Percentiles rank a stretch among this genome's conserved stretches.
Evolutionary conservation across 2,329 filamentous ascomycete genomes (phyloP).

Genomic region (Curvularia spicifera): DNA sequence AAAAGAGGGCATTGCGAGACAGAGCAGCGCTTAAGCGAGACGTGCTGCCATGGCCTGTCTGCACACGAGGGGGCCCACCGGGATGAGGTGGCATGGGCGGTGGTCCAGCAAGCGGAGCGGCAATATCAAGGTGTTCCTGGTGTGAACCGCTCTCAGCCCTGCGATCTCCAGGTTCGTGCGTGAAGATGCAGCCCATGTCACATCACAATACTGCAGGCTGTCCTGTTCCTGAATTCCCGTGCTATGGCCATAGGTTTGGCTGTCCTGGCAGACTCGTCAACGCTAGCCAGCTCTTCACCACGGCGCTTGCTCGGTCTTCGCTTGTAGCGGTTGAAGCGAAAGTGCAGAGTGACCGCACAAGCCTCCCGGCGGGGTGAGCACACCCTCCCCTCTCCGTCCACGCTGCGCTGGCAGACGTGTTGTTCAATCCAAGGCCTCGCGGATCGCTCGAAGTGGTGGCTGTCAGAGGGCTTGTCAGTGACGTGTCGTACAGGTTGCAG

Average conservation of each 20-base stretch:
- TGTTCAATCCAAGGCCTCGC: constrained; percentile 31
- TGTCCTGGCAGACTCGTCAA: constrained; percentile 7
- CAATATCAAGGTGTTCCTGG: constrained; percentile 31
- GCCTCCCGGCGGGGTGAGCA: constrained; percentile 26
- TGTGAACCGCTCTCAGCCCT: constrained; percentile 40
- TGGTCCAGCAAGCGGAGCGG: constrained; percentile 20
- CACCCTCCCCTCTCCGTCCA: constrained; percentile 26
- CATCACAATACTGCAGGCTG: constrained; percentile 31
- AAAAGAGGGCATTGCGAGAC: constrained; percentile 23
- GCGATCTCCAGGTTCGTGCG: constrained; percentile 32
- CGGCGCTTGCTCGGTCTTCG: constrained; percentile 25
- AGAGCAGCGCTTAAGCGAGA: constrained; percentile 24
- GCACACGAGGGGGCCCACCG: constrained; percentile 20
- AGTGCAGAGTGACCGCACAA: constrained; percentile 19
- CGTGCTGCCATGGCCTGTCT: constrained; percentile 12
- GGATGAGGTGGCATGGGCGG: constrained; percentile 14
- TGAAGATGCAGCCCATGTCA: constrained; percentile 35
- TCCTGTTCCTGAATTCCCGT: constrained; percentile 32
- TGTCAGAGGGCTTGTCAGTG: constrained; percentile 25
- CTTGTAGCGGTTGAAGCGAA: constrained; percentile 19
- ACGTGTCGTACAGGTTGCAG: constrained; percentile 33
- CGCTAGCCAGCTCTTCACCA: constrained; percentile 17
- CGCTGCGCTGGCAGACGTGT: constrained; percentile 39
- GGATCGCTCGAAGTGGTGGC: constrained; percentile 27
- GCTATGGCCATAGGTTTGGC: constrained; percentile 39